phyloP scores from a whole-genome alignment of 768 basidiomycete genomes.

The Boletus rex-veris region DNA sequence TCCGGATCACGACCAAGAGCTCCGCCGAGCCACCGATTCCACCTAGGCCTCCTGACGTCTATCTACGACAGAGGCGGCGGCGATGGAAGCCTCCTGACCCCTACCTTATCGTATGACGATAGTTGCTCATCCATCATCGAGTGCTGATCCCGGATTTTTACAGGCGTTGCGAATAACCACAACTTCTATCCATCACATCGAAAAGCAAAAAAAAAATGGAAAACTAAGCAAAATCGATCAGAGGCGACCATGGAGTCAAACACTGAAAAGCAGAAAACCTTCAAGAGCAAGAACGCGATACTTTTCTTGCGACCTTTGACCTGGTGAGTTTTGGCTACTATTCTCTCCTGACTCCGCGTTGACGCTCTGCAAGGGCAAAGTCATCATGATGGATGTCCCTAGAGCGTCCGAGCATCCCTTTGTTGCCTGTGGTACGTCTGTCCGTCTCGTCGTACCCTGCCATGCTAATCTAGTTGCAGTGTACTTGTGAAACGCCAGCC shows the following conservation, averaged over 20 bases:
- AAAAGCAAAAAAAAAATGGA: slow-evolving; percentile 1
- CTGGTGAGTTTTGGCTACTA: not conserved
- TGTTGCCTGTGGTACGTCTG: slow-evolving; percentile 3
- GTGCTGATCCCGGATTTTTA: not conserved
- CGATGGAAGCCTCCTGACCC: too few species aligned
- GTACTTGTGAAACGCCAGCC: slow-evolving; percentile 7
- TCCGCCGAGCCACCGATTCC: too few species aligned
- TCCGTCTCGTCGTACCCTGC: not conserved
- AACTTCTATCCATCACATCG: not conserved
- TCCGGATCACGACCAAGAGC: too few species aligned
- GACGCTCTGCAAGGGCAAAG: not conserved
- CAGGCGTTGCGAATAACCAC: not conserved
- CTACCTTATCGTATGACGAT: not conserved
- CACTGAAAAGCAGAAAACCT: not conserved
- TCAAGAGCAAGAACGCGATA: not conserved
- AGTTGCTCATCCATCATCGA: not conserved
- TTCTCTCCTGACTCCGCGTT: not conserved
- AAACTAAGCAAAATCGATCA: not conserved
- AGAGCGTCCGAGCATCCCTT: not conserved
- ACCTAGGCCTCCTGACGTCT: too few species aligned
- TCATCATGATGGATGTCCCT: not conserved
- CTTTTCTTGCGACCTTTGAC: not conserved
- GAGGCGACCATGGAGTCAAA: not conserved
- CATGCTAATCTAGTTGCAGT: slow-evolving; percentile 5
- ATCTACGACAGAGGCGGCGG: too few species aligned